Conservation (phyloP, 768 basidiomycete genomes). For the Tricholoma sp. region DNA sequence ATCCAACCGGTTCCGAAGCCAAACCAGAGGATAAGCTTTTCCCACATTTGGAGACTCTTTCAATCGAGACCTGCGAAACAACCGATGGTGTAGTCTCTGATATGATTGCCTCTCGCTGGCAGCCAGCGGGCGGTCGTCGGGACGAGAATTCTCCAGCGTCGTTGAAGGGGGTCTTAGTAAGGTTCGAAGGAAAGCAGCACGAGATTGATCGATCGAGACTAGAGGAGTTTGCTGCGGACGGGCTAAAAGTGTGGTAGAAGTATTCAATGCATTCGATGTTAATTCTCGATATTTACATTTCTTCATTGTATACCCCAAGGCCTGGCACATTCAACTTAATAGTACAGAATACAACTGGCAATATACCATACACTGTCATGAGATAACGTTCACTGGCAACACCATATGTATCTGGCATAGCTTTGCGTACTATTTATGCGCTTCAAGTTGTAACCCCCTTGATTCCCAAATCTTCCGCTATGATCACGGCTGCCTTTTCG, state of each 20-base stretch:
- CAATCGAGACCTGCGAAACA: neutral
- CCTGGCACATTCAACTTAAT: too few species aligned
- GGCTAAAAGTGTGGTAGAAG: neutral
- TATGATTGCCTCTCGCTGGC: neutral
- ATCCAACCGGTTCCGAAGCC: neutral
- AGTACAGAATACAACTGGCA: too few species aligned
- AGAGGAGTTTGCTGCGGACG: neutral
- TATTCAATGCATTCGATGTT: neutral
- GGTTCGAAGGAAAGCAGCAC: neutral
- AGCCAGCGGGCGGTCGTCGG: neutral
- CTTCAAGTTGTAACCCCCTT: constrained; percentile 5
- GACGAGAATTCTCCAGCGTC: neutral
- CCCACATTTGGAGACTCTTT: neutral
- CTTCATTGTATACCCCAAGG: too few species aligned
- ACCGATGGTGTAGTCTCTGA: neutral
- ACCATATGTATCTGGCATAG: too few species aligned
- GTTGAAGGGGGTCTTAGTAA: neutral
- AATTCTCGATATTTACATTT: too few species aligned
- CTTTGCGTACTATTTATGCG: too few species aligned
- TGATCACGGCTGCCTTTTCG: too few species aligned
- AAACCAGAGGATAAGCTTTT: neutral
- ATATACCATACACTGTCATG: too few species aligned
- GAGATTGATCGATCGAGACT: neutral
- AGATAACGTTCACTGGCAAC: too few species aligned
- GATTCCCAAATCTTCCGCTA: constrained; percentile 41